These are phyloP conservation scores for Coelastrella sp. DNA, from an alignment of 139 green algal genomes.

Conservation along the genomic window DNA sequence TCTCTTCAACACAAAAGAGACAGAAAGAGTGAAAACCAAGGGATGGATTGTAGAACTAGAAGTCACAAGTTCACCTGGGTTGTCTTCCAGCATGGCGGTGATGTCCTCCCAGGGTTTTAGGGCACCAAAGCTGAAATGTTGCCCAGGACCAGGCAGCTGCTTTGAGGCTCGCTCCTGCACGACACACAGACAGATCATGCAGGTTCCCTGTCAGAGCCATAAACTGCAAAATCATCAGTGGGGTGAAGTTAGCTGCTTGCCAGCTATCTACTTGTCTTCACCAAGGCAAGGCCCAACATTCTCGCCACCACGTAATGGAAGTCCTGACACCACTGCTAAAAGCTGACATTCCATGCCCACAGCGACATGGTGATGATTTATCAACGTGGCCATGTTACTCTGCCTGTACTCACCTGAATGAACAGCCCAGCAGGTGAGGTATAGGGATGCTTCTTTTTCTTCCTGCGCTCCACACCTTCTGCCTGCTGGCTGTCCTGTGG, in stretches of 20 bases:
- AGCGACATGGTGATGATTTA: no score
- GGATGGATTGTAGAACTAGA: no score
- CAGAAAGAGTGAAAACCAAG: no score
- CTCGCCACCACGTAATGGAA: no score
- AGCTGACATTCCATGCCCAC: no score
- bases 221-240: background rate
- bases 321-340: no score
- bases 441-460: constrained; percentile 42
- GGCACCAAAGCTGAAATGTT: constrained; percentile 74
- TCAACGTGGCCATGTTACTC: background rate
- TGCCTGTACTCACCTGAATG: constrained; percentile 50
- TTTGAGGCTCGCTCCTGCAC: constrained; percentile 73
- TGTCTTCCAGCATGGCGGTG: constrained; percentile 40
- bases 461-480: background rate
- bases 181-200: background rate
- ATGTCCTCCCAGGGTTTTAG: constrained; percentile 68
- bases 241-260: no score
- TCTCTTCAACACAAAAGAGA: background rate
- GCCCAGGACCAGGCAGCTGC: constrained; percentile 69
- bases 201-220: background rate
- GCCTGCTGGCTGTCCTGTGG: background rate
- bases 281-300: no score
- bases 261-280: no score
- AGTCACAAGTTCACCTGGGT: constrained; percentile 7
- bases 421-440: constrained; percentile 47